Evolutionary conservation across 1,284 basidiomycete genomes (phyloP).

Genomic region (Ganoderma sinense): DNA sequence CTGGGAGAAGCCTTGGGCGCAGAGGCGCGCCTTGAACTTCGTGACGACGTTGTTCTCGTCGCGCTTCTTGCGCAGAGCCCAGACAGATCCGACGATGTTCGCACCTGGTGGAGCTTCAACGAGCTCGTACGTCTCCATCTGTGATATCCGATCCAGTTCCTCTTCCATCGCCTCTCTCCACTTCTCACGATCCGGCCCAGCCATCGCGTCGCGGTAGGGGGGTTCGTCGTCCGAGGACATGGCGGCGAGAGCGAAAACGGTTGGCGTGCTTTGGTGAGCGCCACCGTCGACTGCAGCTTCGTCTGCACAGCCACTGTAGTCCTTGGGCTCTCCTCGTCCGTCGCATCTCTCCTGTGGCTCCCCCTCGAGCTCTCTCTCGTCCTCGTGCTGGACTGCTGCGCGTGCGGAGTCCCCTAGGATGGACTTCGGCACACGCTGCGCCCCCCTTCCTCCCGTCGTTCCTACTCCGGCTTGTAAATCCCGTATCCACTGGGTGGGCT

Average conservation of each 20-base stretch:
- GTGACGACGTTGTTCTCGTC: slow-evolving; percentile 39
- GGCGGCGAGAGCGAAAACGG: slow-evolving; percentile 10
- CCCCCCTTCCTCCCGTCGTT: slow-evolving; percentile 20
- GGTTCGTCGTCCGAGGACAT: slow-evolving; percentile 18
- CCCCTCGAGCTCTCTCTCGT: slow-evolving; percentile 38
- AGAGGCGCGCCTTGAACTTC: slow-evolving; percentile 48
- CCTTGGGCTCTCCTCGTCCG: neutral
- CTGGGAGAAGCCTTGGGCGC: slow-evolving; percentile 53
- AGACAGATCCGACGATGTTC: slow-evolving; percentile 29
- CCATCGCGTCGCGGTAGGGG: slow-evolving; percentile 32
- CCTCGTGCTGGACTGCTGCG: slow-evolving; percentile 3
- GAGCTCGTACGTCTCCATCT: slow-evolving; percentile 36
- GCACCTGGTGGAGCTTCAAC: slow-evolving; percentile 33
- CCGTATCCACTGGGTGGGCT: slow-evolving; percentile 9
- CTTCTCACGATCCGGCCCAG: slow-evolving; percentile 28
- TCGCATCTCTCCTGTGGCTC: slow-evolving; percentile 36
- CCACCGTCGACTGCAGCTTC: neutral
- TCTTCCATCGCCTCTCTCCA: slow-evolving; percentile 19
- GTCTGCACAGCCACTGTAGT: neutral
- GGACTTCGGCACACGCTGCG: slow-evolving; percentile 16
- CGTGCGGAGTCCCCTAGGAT: slow-evolving; percentile 7
- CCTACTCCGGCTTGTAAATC: slow-evolving; percentile 18
- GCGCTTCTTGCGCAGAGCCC: slow-evolving; percentile 50
- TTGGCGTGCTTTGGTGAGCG: neutral
- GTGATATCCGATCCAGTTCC: slow-evolving; percentile 17